A percentile compares a stretch with the other conserved stretches of the same genome.
Evolutionary conservation across 1,284 basidiomycete genomes (phyloP).

Genomic region (Apiotrichum laibachii): DNA sequence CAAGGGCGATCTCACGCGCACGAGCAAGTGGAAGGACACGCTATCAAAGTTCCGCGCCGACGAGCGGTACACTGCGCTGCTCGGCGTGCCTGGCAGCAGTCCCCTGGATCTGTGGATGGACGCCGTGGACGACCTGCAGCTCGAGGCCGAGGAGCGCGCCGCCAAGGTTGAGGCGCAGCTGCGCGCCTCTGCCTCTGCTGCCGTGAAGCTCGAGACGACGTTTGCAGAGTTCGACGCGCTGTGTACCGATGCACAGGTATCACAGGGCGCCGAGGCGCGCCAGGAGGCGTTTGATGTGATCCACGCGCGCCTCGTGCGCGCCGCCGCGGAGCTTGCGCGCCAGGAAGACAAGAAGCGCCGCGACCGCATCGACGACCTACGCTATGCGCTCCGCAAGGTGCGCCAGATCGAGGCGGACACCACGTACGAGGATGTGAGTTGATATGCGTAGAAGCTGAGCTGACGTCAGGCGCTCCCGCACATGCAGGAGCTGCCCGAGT

Average conservation of each 20-base stretch:
- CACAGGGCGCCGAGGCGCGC: slow-evolving; percentile 51
- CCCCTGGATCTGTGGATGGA: slow-evolving; percentile 98
- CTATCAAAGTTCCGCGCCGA: slow-evolving; percentile 74
- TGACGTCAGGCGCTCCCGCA: slow-evolving; percentile 63
- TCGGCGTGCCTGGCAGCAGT: slow-evolving; percentile 88
- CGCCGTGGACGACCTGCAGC: slow-evolving; percentile 77
- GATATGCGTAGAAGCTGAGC: not conserved
- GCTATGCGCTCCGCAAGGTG: slow-evolving; percentile 90
- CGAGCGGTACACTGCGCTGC: slow-evolving; percentile 74
- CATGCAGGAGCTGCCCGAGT: slow-evolving; percentile 77
- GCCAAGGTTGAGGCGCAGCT: slow-evolving; percentile 54
- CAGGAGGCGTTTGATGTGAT: slow-evolving; percentile 65
- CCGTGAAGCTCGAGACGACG: slow-evolving; percentile 46
- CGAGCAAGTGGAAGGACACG: slow-evolving; percentile 86
- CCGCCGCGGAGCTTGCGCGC: slow-evolving; percentile 73
- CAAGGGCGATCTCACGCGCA: slow-evolving; percentile 69
- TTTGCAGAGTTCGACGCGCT: slow-evolving; percentile 57
- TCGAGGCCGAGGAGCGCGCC: slow-evolving; percentile 75
- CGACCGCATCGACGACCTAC: slow-evolving; percentile 88
- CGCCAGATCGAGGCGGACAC: slow-evolving; percentile 69
- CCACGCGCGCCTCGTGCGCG: slow-evolving; percentile 65
- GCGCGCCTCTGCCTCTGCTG: not conserved
- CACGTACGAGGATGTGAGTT: slow-evolving; percentile 71
- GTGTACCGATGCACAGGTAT: slow-evolving; percentile 54
- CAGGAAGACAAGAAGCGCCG: slow-evolving; percentile 77